Evolutionary conservation across 2,329 filamentous ascomycete species (phyloP).

Genomic region (Amesomyces nigricolor): DNA sequence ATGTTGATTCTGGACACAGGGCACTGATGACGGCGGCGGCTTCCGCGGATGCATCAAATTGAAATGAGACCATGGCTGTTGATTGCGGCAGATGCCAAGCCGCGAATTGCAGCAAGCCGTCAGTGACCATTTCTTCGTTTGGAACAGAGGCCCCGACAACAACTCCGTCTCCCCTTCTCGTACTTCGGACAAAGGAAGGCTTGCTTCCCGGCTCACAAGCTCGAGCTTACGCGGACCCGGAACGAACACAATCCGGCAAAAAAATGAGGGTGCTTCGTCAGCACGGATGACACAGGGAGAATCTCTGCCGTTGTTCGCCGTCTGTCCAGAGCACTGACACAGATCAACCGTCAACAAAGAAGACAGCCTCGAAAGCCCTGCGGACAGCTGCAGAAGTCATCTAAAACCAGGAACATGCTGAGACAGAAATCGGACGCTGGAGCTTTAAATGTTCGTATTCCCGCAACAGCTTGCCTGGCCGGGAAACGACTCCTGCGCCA

Average conservation of each 20-base stretch:
- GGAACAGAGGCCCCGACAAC: background rate
- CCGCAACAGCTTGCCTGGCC: slow-evolving; percentile 8
- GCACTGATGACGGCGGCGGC: too few species aligned
- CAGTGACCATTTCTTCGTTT: slow-evolving; percentile 1
- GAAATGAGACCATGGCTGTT: slow-evolving; percentile 9
- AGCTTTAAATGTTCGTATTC: background rate
- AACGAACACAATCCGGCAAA: background rate
- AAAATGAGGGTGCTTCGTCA: background rate
- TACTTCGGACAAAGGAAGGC: background rate
- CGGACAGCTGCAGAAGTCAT: background rate
- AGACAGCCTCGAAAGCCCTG: too few species aligned
- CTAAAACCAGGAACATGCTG: slow-evolving; percentile 17
- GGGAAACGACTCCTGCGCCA: slow-evolving; percentile 7
- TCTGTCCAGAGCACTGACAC: too few species aligned
- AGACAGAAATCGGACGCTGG: background rate
- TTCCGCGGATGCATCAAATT: background rate
- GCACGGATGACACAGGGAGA: background rate
- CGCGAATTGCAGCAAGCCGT: background rate
- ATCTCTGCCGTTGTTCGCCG: slow-evolving; percentile 19
- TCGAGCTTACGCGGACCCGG: background rate
- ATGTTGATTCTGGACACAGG: too few species aligned
- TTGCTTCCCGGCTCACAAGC: slow-evolving; percentile 4
- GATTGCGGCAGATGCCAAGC: background rate
- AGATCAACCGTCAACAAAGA: too few species aligned
- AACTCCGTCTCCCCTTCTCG: slow-evolving; percentile 1